phyloP scores from a whole-genome alignment of 306 rosid genomes.

The Vigna mungo region DNA sequence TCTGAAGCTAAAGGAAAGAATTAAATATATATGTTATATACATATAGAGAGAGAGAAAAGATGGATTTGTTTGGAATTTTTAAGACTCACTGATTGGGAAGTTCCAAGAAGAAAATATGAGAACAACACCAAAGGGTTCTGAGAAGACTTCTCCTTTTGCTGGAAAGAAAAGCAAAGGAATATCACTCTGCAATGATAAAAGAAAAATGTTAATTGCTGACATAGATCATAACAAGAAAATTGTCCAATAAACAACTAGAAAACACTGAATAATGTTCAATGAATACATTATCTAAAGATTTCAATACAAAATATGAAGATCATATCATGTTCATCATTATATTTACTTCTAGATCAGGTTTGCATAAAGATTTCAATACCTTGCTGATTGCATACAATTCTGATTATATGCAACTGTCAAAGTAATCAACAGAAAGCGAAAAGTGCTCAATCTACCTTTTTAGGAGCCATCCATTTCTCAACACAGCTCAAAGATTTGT shows the following conservation, averaged over 20 bases:
- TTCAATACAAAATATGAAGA: too few relatives aligned
- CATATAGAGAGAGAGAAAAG: too few relatives aligned
- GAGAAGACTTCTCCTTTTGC: constrained; percentile 71
- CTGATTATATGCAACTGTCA: background rate
- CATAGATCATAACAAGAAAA: constrained; percentile 7
- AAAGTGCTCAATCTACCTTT: constrained; percentile 47
- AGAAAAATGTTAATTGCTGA: constrained; percentile 23
- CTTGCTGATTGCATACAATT: background rate
- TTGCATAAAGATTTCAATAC: background rate
- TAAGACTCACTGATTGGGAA: constrained; percentile 81
- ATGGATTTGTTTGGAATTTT: constrained; percentile 1
- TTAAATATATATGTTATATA: background rate
- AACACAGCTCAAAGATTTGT: constrained; percentile 50
- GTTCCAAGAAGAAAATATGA: constrained; percentile 87
- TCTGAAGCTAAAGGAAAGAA: background rate
- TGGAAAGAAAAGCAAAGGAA: constrained; percentile 77
- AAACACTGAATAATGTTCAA: background rate
- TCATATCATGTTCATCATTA: too few relatives aligned
- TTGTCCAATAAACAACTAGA: background rate
- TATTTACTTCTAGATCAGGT: background rate
- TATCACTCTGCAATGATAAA: constrained; percentile 46
- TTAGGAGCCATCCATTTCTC: constrained; percentile 82
- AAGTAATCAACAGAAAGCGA: background rate
- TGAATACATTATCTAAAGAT: too few relatives aligned
- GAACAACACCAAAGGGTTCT: constrained; percentile 89